These are phyloP conservation scores for Neofusicoccum sp. DNA, from an alignment of 2,329 filamentous ascomycete genomes.

Conservation along the genomic window DNA sequence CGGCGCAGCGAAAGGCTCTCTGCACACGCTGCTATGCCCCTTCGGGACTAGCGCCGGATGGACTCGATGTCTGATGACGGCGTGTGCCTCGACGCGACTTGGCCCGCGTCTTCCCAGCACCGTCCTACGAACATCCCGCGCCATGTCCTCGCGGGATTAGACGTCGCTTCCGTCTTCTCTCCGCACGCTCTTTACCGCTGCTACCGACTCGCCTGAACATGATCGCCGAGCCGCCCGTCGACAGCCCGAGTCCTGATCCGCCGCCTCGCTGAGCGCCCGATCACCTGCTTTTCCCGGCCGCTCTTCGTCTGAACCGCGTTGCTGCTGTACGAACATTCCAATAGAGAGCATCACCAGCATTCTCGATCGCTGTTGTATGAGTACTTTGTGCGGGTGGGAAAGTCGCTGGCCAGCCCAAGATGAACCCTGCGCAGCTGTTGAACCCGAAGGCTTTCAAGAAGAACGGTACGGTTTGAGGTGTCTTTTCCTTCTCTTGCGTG, in stretches of 20 bases:
- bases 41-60: not conserved
- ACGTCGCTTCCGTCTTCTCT: not conserved
- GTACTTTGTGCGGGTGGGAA: too few species aligned
- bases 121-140: not conserved
- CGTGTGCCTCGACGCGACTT: not conserved
- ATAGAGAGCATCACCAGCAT: not conserved
- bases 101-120: not conserved
- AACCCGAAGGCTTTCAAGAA: constrained; percentile 40
- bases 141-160: constrained; percentile 6
- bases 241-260: not conserved
- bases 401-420: constrained; percentile 13
- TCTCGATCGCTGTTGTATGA: not conserved
- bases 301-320: not conserved
- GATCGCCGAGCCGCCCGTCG: not conserved
- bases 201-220: not conserved
- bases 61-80: not conserved
- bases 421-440: constrained; percentile 37
- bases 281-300: not conserved
- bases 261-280: constrained; percentile 5
- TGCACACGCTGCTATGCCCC: too few species aligned
- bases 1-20: too few species aligned
- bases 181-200: not conserved
- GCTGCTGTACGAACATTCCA: not conserved
- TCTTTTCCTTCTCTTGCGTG: not conserved
- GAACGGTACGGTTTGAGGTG: constrained; percentile 24